phyloP scores from a whole-genome alignment of 129 eudicot genomes.

The sunflower (Helianthus annuus) region HanXRQr2.0-SUNRISE NC_035448.2:194598201-194598700 shows the following conservation, averaged over 20 bases:
- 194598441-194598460: slow-evolving; percentile 14
- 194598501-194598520: slow-evolving; percentile 8
- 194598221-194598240: slow-evolving; percentile 40
- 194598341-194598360: neutral
- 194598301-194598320: neutral
- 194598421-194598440: slow-evolving; percentile 51
- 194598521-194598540: slow-evolving; percentile 99
- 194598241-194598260: slow-evolving; percentile 32
- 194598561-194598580: slow-evolving; percentile 52
- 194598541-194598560: slow-evolving; percentile 60
- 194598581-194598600: slow-evolving; percentile 49
- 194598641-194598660: slow-evolving; percentile 71
- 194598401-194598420: slow-evolving; percentile 91
- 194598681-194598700: too few species aligned
- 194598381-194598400: slow-evolving; percentile 87
- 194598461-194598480: slow-evolving; percentile 13
- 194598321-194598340: neutral
- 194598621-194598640: slow-evolving; percentile 55
- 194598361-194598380: slow-evolving; percentile 16
- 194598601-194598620: slow-evolving; percentile 46
- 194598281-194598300: neutral
- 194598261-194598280: slow-evolving; percentile 1
- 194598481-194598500: neutral
- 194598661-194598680: slow-evolving; percentile 39
- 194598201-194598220: slow-evolving; percentile 32